Evolutionary conservation across 1,284 basidiomycete genomes (phyloP), one percentile per base, ranked within the genome.

Genomic region (Puccinia polysora): DNA sequence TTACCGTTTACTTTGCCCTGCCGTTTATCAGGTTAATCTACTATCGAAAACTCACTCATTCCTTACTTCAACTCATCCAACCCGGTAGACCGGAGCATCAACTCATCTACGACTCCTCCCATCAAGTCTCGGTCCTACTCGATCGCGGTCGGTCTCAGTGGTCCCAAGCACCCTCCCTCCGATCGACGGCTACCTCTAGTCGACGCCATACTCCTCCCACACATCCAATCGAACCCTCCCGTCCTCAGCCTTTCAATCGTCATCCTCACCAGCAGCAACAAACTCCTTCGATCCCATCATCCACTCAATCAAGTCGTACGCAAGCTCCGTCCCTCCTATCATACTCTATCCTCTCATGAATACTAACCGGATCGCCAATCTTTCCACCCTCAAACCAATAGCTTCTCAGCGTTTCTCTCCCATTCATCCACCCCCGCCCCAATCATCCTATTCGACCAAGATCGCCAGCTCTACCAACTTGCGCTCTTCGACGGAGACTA

Each of bases 1-100:
- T 71, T 2, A 71, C 68, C 45, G 56, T 59, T 45, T 63, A 52
- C 59, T 71, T 71, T 36, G 68, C 68, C 34, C 47, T 71, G 15
- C 68, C 68, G 28, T 71, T 71, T 20, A 18, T 38, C 45, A 18
- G 68, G 14, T 40, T 71, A 34, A 30, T 71, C 25, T 71, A 62
- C 38, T 69, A 69, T 47, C 56, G 43, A 20, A 25, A 34, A 34
- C 28, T 69, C 5, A 23, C 36, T 36, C 18, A 58, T 14, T 30
- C n/a, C n/a, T 23, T 58, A 8, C 40, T 69, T 7, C 53, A 69
- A 15, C 23, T 25, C 10, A 45, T 49, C 56, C 53, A 69, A 12
- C 56, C 25, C 28, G 65, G 65, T 38, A 67, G 50, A 14, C 65
- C 65, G 8, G 65, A 67, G 25, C 52, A 67, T 43, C 36, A 55